A percentile compares a stretch with the other conserved stretches of the same genome.
Evolutionary conservation across 202 grass and related monocot species (phyloP).

Genomic region (Schoenoplectus triqueter): DNA sequence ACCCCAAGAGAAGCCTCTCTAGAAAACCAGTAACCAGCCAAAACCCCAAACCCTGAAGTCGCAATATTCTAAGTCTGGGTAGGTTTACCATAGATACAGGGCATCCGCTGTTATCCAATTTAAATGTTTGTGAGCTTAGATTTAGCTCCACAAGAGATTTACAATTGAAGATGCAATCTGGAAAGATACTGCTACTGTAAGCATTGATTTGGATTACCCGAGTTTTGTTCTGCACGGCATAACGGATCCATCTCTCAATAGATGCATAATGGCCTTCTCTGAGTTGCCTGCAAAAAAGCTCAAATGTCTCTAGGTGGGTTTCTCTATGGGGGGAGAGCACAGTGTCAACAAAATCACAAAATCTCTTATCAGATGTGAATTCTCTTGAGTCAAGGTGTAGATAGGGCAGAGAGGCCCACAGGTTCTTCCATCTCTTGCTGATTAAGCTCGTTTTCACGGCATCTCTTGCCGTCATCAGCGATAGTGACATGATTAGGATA

Average conservation of each 20-base stretch:
- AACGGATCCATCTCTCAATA: constrained; percentile 28
- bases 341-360: neutral
- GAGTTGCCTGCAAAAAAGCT: constrained; percentile 17
- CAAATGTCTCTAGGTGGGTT: constrained; percentile 20
- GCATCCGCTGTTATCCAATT: neutral
- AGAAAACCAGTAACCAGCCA: constrained; percentile 15
- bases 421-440: constrained; percentile 27
- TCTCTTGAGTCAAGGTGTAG: constrained; percentile 25
- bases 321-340: neutral
- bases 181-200: neutral
- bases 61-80: constrained; percentile 29
- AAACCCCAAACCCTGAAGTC: neutral
- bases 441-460: neutral
- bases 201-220: constrained; percentile 10
- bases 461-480: constrained; percentile 9
- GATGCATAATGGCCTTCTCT: neutral
- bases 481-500: constrained; percentile 1
- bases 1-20: constrained; percentile 11
- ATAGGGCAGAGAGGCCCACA: constrained; percentile 15
- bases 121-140: neutral
- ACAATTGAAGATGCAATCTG: constrained; percentile 27
- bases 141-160: constrained; percentile 18
- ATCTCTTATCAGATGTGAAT: constrained; percentile 17
- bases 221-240: constrained; percentile 8
- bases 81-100: constrained; percentile 2